Evolutionary conservation across 306 rosid genomes (phyloP), one percentile per base, ranked within the genome.

Genomic region (Delonix regia): DNA sequence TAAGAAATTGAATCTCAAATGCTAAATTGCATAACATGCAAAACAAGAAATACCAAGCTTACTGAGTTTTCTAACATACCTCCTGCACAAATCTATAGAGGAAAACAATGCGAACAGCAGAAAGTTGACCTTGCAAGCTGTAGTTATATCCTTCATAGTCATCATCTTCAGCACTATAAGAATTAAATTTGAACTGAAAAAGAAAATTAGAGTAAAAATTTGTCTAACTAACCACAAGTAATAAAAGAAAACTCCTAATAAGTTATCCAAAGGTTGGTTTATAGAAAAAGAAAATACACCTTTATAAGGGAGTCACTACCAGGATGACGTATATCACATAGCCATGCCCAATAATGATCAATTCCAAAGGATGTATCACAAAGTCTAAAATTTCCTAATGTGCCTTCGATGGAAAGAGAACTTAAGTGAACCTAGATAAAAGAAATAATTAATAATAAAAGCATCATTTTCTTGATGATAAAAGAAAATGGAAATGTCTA

Each of bases 81-180:
- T 94, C 98, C 78, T 92, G 97, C 76, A 94, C 90, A 86, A 94
- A 94, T 87, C 98, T 90, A 81, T 94, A 89, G 57, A 94, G 98
- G 85, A 92, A 92, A 82, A 92, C 88, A 63, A 94, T 86, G 68
- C 98, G 98, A 80, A 94, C 98, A 64, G 98, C 98, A 85, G 96
- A 90, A 79, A 94, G 97, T 61, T 88, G 94, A 64, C 98, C 97
- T 70, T 83, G 78, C 88, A 94, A 87, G 86, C 97, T 87, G 82
- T 92, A 92, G 78, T 84, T 90, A 83, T 90, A 92, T 67, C 98
- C 98, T 84, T 94, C 86, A 60, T 89, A 94, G 81, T 94, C 97
- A 65, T 90, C 96, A 61, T 94, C 98, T 61, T 86, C 97, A 78
- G 82, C 90, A 86, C 94, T 85, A 80, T 87, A 94, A 52, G 98